Evolutionary conservation across 495 filamentous ascomycete species (phyloP), one percentile per base, ranked within the genome.

Genomic region (Antarctomyces pellizariae): DNA sequence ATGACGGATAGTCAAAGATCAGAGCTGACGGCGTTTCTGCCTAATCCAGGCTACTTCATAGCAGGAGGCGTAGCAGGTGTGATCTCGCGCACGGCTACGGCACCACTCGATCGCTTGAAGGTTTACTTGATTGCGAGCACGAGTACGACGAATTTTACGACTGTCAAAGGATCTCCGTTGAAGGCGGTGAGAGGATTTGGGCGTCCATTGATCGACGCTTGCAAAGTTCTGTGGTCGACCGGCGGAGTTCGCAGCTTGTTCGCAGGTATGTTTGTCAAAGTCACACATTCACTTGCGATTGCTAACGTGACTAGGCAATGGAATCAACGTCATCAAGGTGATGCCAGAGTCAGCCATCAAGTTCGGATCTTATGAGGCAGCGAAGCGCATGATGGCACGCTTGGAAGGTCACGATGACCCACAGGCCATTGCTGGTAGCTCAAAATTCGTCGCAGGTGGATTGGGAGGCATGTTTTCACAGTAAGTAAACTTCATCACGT

Each of bases 331-430:
- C 6, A 41, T 93, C 36, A 97, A 97, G 49, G 80, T 97, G 25
- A 84, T 95, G 72, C 86, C 86, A 4, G 86, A 97, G 48, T 92
- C 84, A 4, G 86, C 86, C 18, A 91, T 97, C 39, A 86, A 66
- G 49, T 97, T 97, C 49, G 86, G 86, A 27, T 84, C 79, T 4
- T 97, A 93, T 39, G 86, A 95, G 65, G 79, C 75, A 17, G 69
- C 82, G 6, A 97, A 95, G 58, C 71, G 80, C 25, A 64, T 71
- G 6, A 64, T 95, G 28, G 80, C 86, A 7, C 63, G 63, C 22
- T 44, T 92, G 26, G 89, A 97, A 58, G 86, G 86, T 13, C 82
- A 91, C 42, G 56, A 67, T 38, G 78, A 97, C 46, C 64, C 77
- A 2, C 67, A 67, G 24, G 56, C 62, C 21, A 79, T 95, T 37